These are phyloP conservation scores for Durio zibethinus DNA, from an alignment of 345 rosid species.

Conservation along the genomic window DNA sequence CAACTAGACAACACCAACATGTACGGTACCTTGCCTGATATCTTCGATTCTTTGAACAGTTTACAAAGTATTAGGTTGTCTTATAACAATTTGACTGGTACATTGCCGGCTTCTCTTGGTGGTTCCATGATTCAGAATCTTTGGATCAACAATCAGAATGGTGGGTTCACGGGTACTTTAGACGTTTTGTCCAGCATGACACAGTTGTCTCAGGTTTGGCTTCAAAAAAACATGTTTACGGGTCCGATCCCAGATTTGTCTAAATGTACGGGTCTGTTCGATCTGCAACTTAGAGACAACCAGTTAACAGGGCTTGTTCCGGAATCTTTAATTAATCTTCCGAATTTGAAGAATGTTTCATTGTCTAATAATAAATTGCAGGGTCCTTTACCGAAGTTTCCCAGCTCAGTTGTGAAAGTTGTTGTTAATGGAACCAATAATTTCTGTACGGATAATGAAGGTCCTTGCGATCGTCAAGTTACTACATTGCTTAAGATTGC, in stretches of 20 bases:
- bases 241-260: slow-evolving; percentile 83
- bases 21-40: slow-evolving; percentile 54
- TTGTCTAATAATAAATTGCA: slow-evolving; percentile 67
- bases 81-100: slow-evolving; percentile 69
- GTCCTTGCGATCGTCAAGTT: slow-evolving; percentile 58
- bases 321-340: slow-evolving; percentile 32
- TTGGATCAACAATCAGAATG: slow-evolving; percentile 63
- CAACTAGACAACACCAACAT: slow-evolving; percentile 41
- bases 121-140: slow-evolving; percentile 45
- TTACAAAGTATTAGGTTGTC: slow-evolving; percentile 54
- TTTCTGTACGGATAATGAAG: slow-evolving; percentile 42
- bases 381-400: slow-evolving; percentile 56
- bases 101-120: slow-evolving; percentile 55
- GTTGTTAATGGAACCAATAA: slow-evolving; percentile 30
- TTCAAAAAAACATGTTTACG: slow-evolving; percentile 60
- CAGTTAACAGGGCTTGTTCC: slow-evolving; percentile 64
- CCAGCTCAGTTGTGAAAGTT: slow-evolving; percentile 22
- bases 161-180: slow-evolving; percentile 58
- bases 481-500: slow-evolving; percentile 56
- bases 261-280: slow-evolving; percentile 42
- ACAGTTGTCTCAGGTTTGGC: slow-evolving; percentile 56
- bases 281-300: slow-evolving; percentile 76
- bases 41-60: slow-evolving; percentile 44
- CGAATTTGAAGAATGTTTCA: slow-evolving; percentile 40
- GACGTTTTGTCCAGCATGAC: slow-evolving; percentile 59